Percentiles rank a stretch among this genome's conserved stretches.
These are phyloP conservation scores for Ilyonectria mors-panacis DNA, from an alignment of 2,329 filamentous ascomycete genomes.

Conservation along the genomic window DNA sequence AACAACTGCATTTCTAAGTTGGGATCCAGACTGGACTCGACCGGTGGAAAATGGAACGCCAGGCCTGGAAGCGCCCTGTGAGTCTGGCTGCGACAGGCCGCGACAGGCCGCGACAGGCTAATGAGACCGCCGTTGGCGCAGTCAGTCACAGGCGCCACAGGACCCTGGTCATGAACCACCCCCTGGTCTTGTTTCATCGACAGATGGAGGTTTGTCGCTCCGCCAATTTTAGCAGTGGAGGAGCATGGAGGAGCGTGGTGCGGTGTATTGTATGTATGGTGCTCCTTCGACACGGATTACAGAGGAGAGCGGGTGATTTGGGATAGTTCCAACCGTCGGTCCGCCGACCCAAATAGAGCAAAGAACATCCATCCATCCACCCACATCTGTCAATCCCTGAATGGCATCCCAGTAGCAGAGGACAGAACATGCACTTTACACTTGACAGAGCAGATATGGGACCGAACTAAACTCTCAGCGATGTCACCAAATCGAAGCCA, in stretches of 20 bases:
- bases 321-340: constrained; percentile 24
- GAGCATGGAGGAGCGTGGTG: constrained; percentile 22
- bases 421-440: constrained; percentile 16
- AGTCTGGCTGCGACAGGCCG: constrained; percentile 8
- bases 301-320: constrained; percentile 1
- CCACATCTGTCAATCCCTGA: constrained; percentile 3
- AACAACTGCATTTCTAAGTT: not conserved
- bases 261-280: constrained; percentile 10
- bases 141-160: constrained; percentile 34
- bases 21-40: not conserved
- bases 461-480: not conserved
- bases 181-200: constrained; percentile 33
- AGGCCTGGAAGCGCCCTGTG: constrained; percentile 26
- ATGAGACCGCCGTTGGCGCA: constrained; percentile 35
- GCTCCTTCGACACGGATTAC: not conserved
- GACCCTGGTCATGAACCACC: constrained; percentile 26
- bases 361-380: constrained; percentile 8
- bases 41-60: not conserved
- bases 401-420: not conserved
- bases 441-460: constrained; percentile 12
- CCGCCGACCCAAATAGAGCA: constrained; percentile 21
- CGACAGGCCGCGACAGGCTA: constrained; percentile 20
- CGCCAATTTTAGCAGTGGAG: constrained; percentile 28
- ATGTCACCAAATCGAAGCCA: constrained; percentile 11
- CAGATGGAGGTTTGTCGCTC: constrained; percentile 27